Evolutionary conservation across 495 filamentous ascomycete genomes (phyloP).

Genomic region (Aspergillus panamensis): DNA sequence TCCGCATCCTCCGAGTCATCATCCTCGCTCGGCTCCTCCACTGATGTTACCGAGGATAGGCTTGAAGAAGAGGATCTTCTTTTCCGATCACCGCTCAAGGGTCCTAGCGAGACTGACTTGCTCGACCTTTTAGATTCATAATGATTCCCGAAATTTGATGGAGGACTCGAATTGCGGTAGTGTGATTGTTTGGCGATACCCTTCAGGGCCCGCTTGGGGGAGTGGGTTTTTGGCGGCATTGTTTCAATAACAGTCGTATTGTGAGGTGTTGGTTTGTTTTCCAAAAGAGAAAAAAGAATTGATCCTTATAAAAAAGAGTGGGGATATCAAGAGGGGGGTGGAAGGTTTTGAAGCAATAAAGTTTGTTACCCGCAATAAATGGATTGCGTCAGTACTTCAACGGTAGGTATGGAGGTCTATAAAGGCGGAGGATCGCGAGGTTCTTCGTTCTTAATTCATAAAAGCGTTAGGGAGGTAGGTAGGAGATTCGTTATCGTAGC

Average conservation of each 20-base stretch:
- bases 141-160: constrained; percentile 8
- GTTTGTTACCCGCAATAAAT: constrained; percentile 25
- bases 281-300: not conserved
- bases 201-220: constrained; percentile 35
- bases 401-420: constrained; percentile 2
- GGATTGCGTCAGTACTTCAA: constrained; percentile 24
- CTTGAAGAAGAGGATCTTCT: constrained; percentile 42
- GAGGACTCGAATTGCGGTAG: constrained; percentile 26
- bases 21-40: constrained; percentile 37
- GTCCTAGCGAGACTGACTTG: constrained; percentile 24
- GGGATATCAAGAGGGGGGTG: not conserved
- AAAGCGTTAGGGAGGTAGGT: constrained; percentile 10
- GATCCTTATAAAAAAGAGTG: constrained; percentile 5
- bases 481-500: constrained; percentile 10
- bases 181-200: constrained; percentile 25
- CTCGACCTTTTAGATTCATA: constrained; percentile 26
- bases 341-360: constrained; percentile 13
- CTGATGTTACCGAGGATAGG: constrained; percentile 42
- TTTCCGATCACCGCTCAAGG: constrained; percentile 31
- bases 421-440: not conserved
- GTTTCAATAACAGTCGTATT: constrained; percentile 13
- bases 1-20: constrained; percentile 46
- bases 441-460: constrained; percentile 17
- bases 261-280: constrained; percentile 1
- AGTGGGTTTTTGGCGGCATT: constrained; percentile 32